Base-by-base conservation (phyloP, 2,329 filamentous ascomycete species). In the Thielaviopsis populi region DNA sequence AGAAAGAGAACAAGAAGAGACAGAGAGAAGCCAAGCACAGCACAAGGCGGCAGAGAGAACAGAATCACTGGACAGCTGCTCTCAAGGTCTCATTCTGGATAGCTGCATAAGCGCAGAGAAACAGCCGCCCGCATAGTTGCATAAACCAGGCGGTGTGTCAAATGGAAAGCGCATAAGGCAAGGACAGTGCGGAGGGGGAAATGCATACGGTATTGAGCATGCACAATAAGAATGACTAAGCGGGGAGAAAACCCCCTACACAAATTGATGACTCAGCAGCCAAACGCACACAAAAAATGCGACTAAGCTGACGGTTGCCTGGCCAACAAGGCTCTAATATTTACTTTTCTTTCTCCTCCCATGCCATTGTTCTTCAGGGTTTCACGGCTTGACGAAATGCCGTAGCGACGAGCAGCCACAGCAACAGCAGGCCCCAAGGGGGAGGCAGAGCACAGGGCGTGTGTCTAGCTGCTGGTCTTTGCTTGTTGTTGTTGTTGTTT, bases 261-360 rank as follows among this genome's bases (percentile, higher is more conserved):
- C 4, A 30, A 1, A 8, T 1, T 2, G 24, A 19, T 61, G 59
- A 61, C 59, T 61, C 48, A 61, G 59, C 59, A 10, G 42, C 15
- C 1, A n/a, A n/a, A n/a, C n/a, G n/a, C n/a, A n/a, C n/a, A n/a
- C n/a, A n/a, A n/a, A n/a, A n/a, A n/a, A n/a, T n/a, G n/a, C n/a
- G 59, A 61, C 59, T 61, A 61, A 61, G 59, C 59, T 8, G 42
- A 5, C 1, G 2, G 59, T 61, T 61, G 40, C 42, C 59, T 11
- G 4, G 59, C 15, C 59, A 61, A 61, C 59, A 2, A 11, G 15
- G 40, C 37, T 13, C 24, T 33, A 17, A 10, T 61, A 41, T 37
- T 61, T 37, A 46, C 59, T 24, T 40, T 42, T 27, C n/a, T 27
- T 19, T 17, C 11, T 33, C 11, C 42, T 11, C 41, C 53, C 53